Percentiles rank a stretch among this genome's conserved stretches.
These are phyloP conservation scores for Lasiosphaeria miniovina DNA, from an alignment of 495 filamentous ascomycete species.

Conservation along the genomic window DNA sequence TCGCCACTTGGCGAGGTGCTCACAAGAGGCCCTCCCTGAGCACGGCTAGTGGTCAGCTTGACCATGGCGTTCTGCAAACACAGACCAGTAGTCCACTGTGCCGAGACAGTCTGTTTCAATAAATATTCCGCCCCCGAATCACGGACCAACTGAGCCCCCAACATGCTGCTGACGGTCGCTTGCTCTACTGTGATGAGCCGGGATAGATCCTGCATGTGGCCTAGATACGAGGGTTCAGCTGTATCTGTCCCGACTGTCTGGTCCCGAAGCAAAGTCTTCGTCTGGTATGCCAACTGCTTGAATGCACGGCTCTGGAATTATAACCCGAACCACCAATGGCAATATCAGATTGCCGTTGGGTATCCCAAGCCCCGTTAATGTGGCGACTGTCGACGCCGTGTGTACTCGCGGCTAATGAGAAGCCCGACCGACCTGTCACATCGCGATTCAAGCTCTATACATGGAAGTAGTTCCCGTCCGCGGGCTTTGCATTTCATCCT, in stretches of 20 bases:
- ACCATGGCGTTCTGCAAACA: conserved; percentile 1
- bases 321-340: conserved; percentile 2
- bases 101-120: conserved; percentile 2
- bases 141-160: neutral
- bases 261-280: neutral
- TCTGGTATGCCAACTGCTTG: conserved; percentile 5
- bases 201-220: neutral
- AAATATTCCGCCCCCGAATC: neutral
- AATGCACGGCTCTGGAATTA: conserved; percentile 1
- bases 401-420: neutral
- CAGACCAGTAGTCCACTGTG: neutral
- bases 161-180: neutral
- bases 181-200: neutral
- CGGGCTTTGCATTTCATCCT: neutral
- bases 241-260: conserved; percentile 1
- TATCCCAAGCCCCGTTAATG: neutral
- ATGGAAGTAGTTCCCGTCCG: neutral
- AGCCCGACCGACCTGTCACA: neutral
- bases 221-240: conserved; percentile 11
- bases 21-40: conserved; percentile 1
- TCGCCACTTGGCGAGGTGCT: neutral
- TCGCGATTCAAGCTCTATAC: neutral
- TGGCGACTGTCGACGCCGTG: conserved; percentile 1
- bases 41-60: neutral
- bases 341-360: neutral